These are phyloP conservation scores for Nigrospora oryzae DNA, from an alignment of 2,329 filamentous ascomycete genomes.

Conservation along the genomic window DNA sequence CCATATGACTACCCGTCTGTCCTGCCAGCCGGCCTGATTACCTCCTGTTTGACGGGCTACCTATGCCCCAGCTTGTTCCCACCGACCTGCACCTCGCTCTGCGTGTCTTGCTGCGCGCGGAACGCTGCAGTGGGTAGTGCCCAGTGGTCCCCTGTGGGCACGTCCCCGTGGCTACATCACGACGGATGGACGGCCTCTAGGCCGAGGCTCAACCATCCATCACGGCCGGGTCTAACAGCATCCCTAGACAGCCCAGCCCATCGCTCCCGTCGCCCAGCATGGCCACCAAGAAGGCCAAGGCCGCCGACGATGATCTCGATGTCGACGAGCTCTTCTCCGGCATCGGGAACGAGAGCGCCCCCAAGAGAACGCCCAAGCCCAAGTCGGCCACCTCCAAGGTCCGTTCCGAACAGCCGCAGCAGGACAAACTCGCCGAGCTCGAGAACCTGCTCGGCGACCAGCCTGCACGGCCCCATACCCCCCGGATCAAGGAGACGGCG, in stretches of 20 bases:
- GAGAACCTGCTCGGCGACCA: constrained; percentile 68
- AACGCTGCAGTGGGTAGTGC: no score
- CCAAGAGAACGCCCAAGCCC: constrained; percentile 42
- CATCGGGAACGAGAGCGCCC: constrained; percentile 43
- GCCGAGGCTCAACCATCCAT: no score
- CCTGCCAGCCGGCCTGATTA: no score
- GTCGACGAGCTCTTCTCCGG: constrained; percentile 55
- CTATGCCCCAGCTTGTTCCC: no score
- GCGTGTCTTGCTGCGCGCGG: no score
- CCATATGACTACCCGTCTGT: no score
- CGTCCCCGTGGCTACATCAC: no score
- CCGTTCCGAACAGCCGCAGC: constrained; percentile 33
- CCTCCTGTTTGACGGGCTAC: no score
- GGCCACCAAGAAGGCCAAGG: constrained; percentile 52
- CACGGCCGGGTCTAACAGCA: no score
- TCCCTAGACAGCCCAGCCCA: not conserved
- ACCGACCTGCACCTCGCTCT: no score
- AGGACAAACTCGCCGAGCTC: constrained; percentile 77
- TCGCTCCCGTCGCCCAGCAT: constrained; percentile 28
- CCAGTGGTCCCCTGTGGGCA: no score
- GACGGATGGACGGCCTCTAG: no score
- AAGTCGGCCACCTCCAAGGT: constrained; percentile 41
- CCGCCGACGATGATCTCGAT: constrained; percentile 50
- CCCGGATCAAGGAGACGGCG: constrained; percentile 53
- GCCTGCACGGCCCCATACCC: constrained; percentile 74